phyloP scores from a whole-genome alignment of 140 eudicot genomes.

The Anethum foeniculum region DNA sequence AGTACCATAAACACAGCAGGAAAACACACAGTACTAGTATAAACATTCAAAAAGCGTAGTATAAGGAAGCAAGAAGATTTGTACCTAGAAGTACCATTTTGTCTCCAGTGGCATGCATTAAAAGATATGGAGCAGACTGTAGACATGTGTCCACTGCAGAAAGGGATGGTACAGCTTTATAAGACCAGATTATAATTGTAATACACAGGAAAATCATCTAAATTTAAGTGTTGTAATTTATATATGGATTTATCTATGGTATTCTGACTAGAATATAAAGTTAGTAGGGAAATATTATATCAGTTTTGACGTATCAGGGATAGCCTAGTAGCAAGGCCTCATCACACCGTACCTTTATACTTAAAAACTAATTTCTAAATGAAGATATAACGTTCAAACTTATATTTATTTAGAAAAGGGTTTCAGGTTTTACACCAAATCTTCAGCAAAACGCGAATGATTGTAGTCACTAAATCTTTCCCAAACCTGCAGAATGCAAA shows the following conservation, averaged over 20 bases:
- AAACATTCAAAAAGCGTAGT: neutral
- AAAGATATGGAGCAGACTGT: slow-evolving; percentile 86
- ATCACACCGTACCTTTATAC: neutral
- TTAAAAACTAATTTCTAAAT: neutral
- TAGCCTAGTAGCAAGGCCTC: neutral
- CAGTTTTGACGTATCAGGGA: neutral
- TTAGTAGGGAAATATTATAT: neutral
- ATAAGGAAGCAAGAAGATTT: slow-evolving; percentile 2
- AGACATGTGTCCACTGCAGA: slow-evolving; percentile 78
- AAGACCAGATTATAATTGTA: neutral
- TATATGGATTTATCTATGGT: neutral
- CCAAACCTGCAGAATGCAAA: slow-evolving; percentile 61
- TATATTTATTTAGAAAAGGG: neutral
- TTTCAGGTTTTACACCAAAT: slow-evolving; percentile 40
- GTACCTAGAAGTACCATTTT: slow-evolving; percentile 96
- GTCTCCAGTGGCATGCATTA: slow-evolving; percentile 68
- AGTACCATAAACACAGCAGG: neutral
- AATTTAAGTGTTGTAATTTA: neutral
- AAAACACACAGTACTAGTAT: neutral
- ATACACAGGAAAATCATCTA: neutral
- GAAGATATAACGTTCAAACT: neutral
- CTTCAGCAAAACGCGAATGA: slow-evolving; percentile 82
- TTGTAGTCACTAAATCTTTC: slow-evolving; percentile 67
- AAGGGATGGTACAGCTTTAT: slow-evolving; percentile 7
- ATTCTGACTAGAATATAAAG: neutral